phyloP scores from a whole-genome alignment of 352 stramenopile species.

The Pythium pectinolyticum region DNA sequence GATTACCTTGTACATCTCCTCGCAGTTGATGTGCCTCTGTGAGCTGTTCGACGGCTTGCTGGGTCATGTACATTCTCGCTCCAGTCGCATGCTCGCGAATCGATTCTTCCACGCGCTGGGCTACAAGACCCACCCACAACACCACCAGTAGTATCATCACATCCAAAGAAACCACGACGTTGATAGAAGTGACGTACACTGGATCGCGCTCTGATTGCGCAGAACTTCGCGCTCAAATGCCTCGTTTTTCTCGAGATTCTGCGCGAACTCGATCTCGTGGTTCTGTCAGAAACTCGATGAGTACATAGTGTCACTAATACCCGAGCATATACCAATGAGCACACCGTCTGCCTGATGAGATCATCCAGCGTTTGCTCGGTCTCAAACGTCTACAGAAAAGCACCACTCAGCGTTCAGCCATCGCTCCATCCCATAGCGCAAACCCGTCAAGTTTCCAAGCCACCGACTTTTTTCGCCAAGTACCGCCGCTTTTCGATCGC shows the following conservation, averaged over 20 bases:
- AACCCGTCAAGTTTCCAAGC: too few species aligned
- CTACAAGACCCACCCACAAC: constrained; percentile 11
- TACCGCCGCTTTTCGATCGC: constrained; percentile 64
- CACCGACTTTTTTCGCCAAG: constrained; percentile 67
- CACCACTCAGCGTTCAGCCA: background rate
- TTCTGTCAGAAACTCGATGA: constrained; percentile 36
- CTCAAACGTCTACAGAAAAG: constrained; percentile 62
- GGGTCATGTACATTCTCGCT: constrained; percentile 52
- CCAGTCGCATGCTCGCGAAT: constrained; percentile 66
- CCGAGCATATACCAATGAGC: too few species aligned
- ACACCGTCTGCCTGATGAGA: constrained; percentile 74
- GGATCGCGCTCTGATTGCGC: constrained; percentile 46
- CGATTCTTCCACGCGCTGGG: constrained; percentile 54
- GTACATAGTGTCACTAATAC: too few species aligned
- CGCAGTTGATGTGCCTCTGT: constrained; percentile 34
- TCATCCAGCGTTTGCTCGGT: constrained; percentile 72
- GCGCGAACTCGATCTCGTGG: constrained; percentile 69
- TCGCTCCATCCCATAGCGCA: background rate
- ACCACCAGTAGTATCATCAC: background rate
- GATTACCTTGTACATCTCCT: constrained; percentile 42
- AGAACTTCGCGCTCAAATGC: constrained; percentile 61
- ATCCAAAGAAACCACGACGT: background rate
- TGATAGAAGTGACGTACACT: constrained; percentile 33
- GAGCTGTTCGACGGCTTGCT: constrained; percentile 48
- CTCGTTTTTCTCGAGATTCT: constrained; percentile 80